Percentiles rank a stretch among this genome's conserved stretches.
These are phyloP conservation scores for Paradendryphiella salina DNA, from an alignment of 2,329 filamentous ascomycete genomes.

Conservation along the genomic window DNA sequence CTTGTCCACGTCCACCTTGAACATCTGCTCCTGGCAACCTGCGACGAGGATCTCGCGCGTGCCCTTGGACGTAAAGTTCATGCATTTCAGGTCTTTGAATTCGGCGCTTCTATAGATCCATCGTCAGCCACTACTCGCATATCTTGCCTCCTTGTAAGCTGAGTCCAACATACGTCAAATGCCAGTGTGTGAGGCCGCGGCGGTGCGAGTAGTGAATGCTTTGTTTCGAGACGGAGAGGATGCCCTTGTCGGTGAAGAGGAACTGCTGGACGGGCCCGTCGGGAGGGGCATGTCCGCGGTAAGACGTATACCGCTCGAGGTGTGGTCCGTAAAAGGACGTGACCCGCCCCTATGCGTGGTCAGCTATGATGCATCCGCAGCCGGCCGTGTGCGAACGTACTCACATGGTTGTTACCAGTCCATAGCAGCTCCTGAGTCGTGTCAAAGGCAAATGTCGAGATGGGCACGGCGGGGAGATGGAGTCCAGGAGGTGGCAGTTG, in stretches of 20 bases:
- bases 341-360: slow-evolving; percentile 71
- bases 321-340: slow-evolving; percentile 86
- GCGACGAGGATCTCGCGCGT: slow-evolving; percentile 83
- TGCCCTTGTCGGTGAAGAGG: slow-evolving; percentile 85
- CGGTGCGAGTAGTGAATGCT: slow-evolving; percentile 88
- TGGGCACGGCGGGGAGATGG: slow-evolving; percentile 66
- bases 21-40: slow-evolving; percentile 83
- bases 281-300: slow-evolving; percentile 71
- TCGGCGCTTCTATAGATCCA: slow-evolving; percentile 61
- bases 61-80: slow-evolving; percentile 90
- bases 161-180: slow-evolving; percentile 65
- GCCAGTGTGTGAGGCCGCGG: slow-evolving; percentile 84
- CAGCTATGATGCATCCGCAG: slow-evolving; percentile 5
- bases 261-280: slow-evolving; percentile 85
- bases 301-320: slow-evolving; percentile 86
- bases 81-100: slow-evolving; percentile 87
- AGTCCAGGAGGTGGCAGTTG: slow-evolving; percentile 75
- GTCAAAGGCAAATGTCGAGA: slow-evolving; percentile 86
- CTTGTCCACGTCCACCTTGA: slow-evolving; percentile 69
- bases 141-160: too few species aligned
- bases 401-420: slow-evolving; percentile 88
- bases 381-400: slow-evolving; percentile 34
- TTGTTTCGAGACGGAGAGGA: slow-evolving; percentile 79
- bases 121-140: slow-evolving; percentile 22
- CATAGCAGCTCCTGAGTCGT: slow-evolving; percentile 86